Conservation (phyloP, 2,329 filamentous ascomycete genomes). For the Didymella pomorum region DNA sequence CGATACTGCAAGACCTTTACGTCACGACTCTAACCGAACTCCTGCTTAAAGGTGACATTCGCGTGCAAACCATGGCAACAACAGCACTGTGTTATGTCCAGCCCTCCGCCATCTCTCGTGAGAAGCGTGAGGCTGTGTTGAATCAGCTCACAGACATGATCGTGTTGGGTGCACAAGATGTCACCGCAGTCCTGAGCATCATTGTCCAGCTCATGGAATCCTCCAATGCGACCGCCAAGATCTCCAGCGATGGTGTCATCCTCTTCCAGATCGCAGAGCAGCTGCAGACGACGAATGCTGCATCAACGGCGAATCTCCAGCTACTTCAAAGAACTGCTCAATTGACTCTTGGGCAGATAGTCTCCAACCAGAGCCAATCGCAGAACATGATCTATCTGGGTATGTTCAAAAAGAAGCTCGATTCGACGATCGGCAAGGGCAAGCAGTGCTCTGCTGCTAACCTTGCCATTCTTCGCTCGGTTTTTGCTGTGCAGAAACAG, state of each 20-base stretch:
- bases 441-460: slow-evolving; percentile 32
- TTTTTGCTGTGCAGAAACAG: slow-evolving; percentile 35
- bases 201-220: slow-evolving; percentile 45
- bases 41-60: slow-evolving; percentile 19
- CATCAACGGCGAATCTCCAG: slow-evolving; percentile 26
- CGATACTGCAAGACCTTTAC: slow-evolving; percentile 32
- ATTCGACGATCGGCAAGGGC: slow-evolving; percentile 29
- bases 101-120: slow-evolving; percentile 39
- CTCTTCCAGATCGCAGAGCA: slow-evolving; percentile 43
- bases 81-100: slow-evolving; percentile 35
- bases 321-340: slow-evolving; percentile 39
- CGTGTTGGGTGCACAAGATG: slow-evolving; percentile 14
- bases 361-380: slow-evolving; percentile 45
- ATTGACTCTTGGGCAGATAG: slow-evolving; percentile 39
- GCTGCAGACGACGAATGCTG: slow-evolving; percentile 27
- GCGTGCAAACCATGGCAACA: slow-evolving; percentile 22
- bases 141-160: slow-evolving; percentile 38
- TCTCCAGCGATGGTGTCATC: slow-evolving; percentile 36
- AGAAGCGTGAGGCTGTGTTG: slow-evolving; percentile 44
- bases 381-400: slow-evolving; percentile 45
- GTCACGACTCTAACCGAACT: slow-evolving; percentile 29
- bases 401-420: slow-evolving; percentile 35
- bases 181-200: slow-evolving; percentile 31
- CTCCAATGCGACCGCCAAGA: slow-evolving; percentile 48
- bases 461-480: slow-evolving; percentile 40